These are phyloP conservation scores for Sarcomyxa edulis DNA, from an alignment of 768 basidiomycete genomes.

Conservation along the genomic window DNA sequence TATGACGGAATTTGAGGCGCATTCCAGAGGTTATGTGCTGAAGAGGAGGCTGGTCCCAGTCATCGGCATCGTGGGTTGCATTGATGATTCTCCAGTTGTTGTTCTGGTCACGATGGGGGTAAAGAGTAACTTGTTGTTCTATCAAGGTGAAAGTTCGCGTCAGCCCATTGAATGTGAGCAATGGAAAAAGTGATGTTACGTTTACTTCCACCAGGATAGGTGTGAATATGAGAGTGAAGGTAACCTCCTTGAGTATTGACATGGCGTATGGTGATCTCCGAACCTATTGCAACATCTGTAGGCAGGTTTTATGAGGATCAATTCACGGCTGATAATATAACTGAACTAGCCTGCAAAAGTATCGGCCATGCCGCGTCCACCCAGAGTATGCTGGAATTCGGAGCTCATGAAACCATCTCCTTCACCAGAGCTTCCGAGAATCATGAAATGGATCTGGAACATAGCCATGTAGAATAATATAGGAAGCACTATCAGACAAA, in stretches of 20 bases:
- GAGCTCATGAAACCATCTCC: slow-evolving; percentile 99
- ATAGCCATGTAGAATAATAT: slow-evolving; percentile 90
- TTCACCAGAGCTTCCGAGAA: slow-evolving; percentile 87
- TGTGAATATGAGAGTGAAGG: slow-evolving; percentile 89
- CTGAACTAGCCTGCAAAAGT: slow-evolving; percentile 72
- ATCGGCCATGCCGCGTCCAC: slow-evolving; percentile 86
- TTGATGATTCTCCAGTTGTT: slow-evolving; percentile 89
- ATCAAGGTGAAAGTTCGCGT: slow-evolving; percentile 5
- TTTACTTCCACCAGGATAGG: slow-evolving; percentile 85
- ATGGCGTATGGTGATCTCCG: slow-evolving; percentile 79
- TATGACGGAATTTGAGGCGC: slow-evolving; percentile 79
- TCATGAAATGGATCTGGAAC: slow-evolving; percentile 92
- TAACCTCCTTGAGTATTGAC: slow-evolving; percentile 99
- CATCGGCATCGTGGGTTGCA: slow-evolving; percentile 45
- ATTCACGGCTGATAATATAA: not conserved
- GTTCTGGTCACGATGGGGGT: slow-evolving; percentile 97
- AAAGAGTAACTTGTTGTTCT: slow-evolving; percentile 99
- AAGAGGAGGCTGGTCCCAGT: slow-evolving; percentile 48
- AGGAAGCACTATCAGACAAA: slow-evolving; percentile 87
- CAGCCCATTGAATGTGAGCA: not conserved
- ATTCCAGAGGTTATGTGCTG: slow-evolving; percentile 58
- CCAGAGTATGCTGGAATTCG: slow-evolving; percentile 94
- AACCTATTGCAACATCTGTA: slow-evolving; percentile 82
- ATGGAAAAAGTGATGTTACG: slow-evolving; percentile 46
- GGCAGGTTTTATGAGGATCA: not conserved